Evolutionary conservation across 2,329 filamentous ascomycete genomes (phyloP).

Genomic region (Fusarium albosuccineum): DNA sequence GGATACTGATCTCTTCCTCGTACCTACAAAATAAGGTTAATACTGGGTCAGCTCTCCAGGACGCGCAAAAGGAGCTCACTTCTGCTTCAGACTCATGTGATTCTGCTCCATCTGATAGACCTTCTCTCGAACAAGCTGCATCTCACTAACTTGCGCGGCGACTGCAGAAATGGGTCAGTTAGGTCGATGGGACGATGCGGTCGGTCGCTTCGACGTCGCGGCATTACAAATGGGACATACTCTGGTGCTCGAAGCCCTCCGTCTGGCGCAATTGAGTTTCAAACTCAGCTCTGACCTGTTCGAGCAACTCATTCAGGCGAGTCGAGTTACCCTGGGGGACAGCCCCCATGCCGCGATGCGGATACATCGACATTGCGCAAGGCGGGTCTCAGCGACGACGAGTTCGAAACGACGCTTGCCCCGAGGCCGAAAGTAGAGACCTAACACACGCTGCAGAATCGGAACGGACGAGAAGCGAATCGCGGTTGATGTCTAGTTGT

Average conservation of each 20-base stretch:
- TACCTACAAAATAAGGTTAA: conserved; percentile 72
- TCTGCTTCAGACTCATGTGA: conserved; percentile 88
- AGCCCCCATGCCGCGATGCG: conserved; percentile 85
- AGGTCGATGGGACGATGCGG: conserved; percentile 21
- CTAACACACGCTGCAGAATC: conserved; percentile 8
- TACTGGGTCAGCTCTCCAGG: not conserved
- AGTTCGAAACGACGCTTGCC: conserved; percentile 28
- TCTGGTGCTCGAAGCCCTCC: conserved; percentile 91
- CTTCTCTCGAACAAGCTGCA: conserved; percentile 93
- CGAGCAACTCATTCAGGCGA: conserved; percentile 91
- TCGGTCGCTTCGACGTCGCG: not conserved
- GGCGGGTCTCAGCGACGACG: conserved; percentile 34
- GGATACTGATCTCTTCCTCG: conserved; percentile 87
- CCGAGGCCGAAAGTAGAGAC: conserved; percentile 17
- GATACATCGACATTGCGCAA: conserved; percentile 81
- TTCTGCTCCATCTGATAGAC: conserved; percentile 93
- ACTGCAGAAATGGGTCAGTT: conserved; percentile 67
- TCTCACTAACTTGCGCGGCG: conserved; percentile 90
- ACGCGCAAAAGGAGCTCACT: conserved; percentile 69
- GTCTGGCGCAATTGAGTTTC: conserved; percentile 85
- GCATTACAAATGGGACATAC: conserved; percentile 69
- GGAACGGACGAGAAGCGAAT: conserved; percentile 10
- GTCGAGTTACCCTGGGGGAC: conserved; percentile 70
- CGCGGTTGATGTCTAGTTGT: conserved; percentile 20
- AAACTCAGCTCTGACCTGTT: conserved; percentile 91